Conservation (phyloP, 2,329 filamentous ascomycete genomes). For the Ophiostoma australiae region DNA sequence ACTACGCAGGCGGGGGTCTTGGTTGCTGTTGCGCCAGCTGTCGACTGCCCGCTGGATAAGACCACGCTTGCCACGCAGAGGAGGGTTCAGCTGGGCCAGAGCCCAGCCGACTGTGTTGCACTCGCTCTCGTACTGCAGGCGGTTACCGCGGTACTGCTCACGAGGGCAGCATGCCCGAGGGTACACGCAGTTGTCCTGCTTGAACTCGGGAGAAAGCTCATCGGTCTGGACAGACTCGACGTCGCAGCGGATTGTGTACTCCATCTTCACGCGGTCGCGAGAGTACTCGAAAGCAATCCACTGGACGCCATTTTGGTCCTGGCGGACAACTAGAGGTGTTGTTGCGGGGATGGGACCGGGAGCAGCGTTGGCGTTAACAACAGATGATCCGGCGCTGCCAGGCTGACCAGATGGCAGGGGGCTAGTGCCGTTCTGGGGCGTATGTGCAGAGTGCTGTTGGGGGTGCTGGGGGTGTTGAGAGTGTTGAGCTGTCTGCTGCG, state of each 20-base stretch:
- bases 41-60: conserved; percentile 96
- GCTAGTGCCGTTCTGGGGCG: conserved; percentile 26
- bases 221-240: conserved; percentile 95
- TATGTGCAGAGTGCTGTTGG: conserved; percentile 25
- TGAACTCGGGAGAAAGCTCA: conserved; percentile 79
- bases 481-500: conserved; percentile 25
- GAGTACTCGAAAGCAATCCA: conserved; percentile 99
- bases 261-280: conserved; percentile 95
- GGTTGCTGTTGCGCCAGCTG: conserved; percentile 98
- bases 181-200: conserved; percentile 97
- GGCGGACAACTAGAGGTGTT: conserved; percentile 85
- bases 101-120: conserved; percentile 99
- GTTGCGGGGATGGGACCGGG: conserved; percentile 96
- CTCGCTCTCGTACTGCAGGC: conserved; percentile 93
- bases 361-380: conserved; percentile 77
- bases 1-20: conserved; percentile 85
- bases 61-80: conserved; percentile 85
- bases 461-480: conserved; percentile 28
- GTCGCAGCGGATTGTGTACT: conserved; percentile 97
- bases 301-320: conserved; percentile 94
- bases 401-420: conserved; percentile 21
- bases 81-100: conserved; percentile 84
- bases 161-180: conserved; percentile 91
- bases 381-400: conserved; percentile 29
- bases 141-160: conserved; percentile 93